A percentile compares a stretch with the other conserved stretches of the same genome.
Conservation (phyloP, 1,284 basidiomycete genomes). For the Rhodotorula sp. region DNA sequence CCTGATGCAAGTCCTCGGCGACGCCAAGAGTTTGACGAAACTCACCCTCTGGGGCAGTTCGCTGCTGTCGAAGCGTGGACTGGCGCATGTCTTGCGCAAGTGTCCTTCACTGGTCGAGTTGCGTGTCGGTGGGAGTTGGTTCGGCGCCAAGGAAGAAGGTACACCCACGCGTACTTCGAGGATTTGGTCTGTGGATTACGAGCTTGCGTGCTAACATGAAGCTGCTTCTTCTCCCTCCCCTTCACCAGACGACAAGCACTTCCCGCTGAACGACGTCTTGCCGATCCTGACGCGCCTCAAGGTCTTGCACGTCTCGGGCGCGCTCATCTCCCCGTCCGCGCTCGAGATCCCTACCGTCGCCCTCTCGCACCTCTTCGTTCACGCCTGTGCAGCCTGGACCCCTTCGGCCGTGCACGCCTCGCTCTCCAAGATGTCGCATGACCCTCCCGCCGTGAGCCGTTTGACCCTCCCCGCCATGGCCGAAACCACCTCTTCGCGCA, state of each 20-base stretch:
- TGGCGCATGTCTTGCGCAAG: conserved; percentile 33
- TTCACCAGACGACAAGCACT: conserved; percentile 35
- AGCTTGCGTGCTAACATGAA: not conserved
- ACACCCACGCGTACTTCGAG: too few species aligned
- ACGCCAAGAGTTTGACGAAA: conserved; percentile 21
- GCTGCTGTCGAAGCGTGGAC: conserved; percentile 33
- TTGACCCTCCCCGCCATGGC: conserved; percentile 36
- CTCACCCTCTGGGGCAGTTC: conserved; percentile 39
- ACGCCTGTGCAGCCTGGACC: conserved; percentile 23
- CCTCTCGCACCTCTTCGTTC: conserved; percentile 34
- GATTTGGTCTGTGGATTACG: not conserved
- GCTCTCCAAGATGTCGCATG: conserved; percentile 31
- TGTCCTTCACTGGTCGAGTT: conserved; percentile 34
- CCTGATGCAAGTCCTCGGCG: conserved; percentile 33
- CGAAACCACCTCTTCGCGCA: not conserved
- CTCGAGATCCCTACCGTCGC: conserved; percentile 28
- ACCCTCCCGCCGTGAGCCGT: conserved; percentile 14
- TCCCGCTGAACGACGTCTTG: conserved; percentile 33
- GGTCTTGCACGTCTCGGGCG: conserved; percentile 30
- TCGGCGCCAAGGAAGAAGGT: conserved; percentile 41
- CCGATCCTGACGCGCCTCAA: conserved; percentile 29
- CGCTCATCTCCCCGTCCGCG: conserved; percentile 32
- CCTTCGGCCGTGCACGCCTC: conserved; percentile 28
- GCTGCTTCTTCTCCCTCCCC: not conserved
- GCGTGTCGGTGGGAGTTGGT: conserved; percentile 36